Base-by-base conservation (phyloP, 108 stramenopile genomes). In the Cyclotella sp. region DNA sequence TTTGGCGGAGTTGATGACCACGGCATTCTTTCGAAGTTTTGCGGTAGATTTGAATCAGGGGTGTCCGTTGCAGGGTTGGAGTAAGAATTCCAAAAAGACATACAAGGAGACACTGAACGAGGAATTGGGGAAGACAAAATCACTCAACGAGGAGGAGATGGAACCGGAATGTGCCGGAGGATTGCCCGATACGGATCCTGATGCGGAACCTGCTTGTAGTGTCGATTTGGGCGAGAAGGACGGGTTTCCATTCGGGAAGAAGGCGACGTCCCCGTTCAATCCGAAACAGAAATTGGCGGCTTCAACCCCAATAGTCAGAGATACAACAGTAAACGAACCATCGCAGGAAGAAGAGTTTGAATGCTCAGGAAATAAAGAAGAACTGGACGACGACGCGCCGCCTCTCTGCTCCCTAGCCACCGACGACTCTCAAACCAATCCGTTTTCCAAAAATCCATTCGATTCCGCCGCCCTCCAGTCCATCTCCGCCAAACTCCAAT, bases 21-120 rank as follows among this genome's bases (percentile, higher is more conserved):
- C 88, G 28, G 67, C 76, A 27, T 95, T 93, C 81, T 95, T 95
- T 73, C 85, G 86, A 21, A 84, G 73, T 63, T 93, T 93, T 86
- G 88, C 86, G 0, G 95, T 95, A 3, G 95, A 95, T 85, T 81
- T 95, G 70, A 86, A 90, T 67, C 72, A 77, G 47, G 83, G 74
- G 19, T 95, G 95, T 84, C 93, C 93, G 4, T 63, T 94, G 64
- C 30, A 73, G 13, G 44, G 74, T 3, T 91, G 86, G 89, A 74
- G 15, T 19, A 72, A 81, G 66, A 68, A 63, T 39, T 61, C 46
- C 40, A 53, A 40, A 18, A 77, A 53, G 34, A 9, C 3, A 39
- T 40, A 27, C 0, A 43, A 55, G 21, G 55, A 34, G 39, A 29
- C 9, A 18, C 47, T 19, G 27, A 18, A 40, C 15, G 24, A 34